Percentiles rank a stretch among this genome's conserved stretches.
These are phyloP conservation scores for Excoecaria agallocha DNA, from an alignment of 345 rosid genomes.

Conservation along the genomic window DNA sequence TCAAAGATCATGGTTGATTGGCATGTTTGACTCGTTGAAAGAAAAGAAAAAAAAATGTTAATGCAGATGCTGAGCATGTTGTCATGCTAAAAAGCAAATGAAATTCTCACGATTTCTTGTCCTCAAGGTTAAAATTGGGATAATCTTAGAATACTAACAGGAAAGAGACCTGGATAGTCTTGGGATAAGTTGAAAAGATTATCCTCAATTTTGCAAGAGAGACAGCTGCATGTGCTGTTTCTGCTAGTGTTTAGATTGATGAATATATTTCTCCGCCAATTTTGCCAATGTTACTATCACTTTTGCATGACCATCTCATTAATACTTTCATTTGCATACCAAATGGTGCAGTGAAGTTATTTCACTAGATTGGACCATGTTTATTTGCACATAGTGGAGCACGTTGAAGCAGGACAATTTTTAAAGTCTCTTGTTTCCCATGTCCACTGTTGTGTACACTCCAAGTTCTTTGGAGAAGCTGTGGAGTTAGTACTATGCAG, in stretches of 20 bases:
- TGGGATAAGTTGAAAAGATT: conserved; percentile 7
- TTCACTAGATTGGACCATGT: neutral
- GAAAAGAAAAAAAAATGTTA: neutral
- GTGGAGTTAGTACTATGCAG: neutral
- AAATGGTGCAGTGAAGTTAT: neutral
- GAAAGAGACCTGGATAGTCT: neutral
- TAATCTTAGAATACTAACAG: neutral
- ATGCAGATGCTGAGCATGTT: neutral
- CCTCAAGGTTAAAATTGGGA: neutral
- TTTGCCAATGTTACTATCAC: neutral
- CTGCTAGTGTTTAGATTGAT: neutral
- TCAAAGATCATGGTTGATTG: neutral
- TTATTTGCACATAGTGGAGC: neutral
- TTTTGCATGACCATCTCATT: neutral
- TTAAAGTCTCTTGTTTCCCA: neutral
- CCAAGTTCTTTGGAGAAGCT: neutral
- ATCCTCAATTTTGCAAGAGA: neutral
- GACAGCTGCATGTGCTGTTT: neutral
- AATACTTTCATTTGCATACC: neutral
- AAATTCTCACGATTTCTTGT: neutral
- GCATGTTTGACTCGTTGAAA: neutral
- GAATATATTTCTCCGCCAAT: neutral
- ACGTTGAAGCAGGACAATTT: neutral
- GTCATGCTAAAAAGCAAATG: neutral
- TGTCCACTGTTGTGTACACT: neutral